Evolutionary conservation across 2,329 filamentous ascomycete species (phyloP).

Genomic region (Penicillium sp.): DNA sequence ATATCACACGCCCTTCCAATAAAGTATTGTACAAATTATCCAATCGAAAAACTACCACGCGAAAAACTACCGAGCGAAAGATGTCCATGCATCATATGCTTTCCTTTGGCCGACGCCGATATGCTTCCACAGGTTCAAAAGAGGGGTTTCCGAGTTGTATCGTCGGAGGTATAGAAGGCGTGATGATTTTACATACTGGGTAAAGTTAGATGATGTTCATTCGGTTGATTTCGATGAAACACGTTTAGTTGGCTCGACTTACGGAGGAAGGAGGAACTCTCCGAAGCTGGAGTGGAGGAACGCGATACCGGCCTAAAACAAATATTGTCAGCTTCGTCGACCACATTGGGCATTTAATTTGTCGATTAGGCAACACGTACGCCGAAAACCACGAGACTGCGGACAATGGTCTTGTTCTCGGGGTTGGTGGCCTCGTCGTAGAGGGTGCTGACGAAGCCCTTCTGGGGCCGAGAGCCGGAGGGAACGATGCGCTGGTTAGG

Average conservation of each 20-base stretch:
- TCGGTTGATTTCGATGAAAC: constrained; percentile 11
- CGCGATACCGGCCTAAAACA: constrained; percentile 53
- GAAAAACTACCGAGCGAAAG: constrained; percentile 11
- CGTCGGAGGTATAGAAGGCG: constrained; percentile 6
- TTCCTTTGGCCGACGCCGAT: constrained; percentile 16
- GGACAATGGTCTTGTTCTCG: constrained; percentile 61
- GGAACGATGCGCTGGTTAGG: constrained; percentile 52
- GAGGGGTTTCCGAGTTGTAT: constrained; percentile 9
- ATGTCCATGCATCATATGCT: constrained; percentile 8
- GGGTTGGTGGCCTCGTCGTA: constrained; percentile 57
- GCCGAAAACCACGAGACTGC: constrained; percentile 59
- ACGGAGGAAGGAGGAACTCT: constrained; percentile 58
- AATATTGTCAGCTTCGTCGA: constrained; percentile 10
- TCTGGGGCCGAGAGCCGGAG: constrained; percentile 39
- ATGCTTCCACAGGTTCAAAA: constrained; percentile 12
- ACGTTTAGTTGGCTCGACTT: constrained; percentile 24
- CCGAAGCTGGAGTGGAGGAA: constrained; percentile 61
- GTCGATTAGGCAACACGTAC: constrained; percentile 41
- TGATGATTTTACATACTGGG: constrained; percentile 12
- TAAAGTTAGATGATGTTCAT: constrained; percentile 3
- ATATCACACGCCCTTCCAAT: constrained; percentile 7
- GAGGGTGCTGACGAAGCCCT: constrained; percentile 49
- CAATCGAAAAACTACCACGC: constrained; percentile 8
- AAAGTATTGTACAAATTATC: constrained; percentile 22
- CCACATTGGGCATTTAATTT: background rate